Percentiles rank a stretch among this genome's conserved stretches.
Evolutionary conservation across 164 flowering plant genomes (phyloP).

Genomic region (Magnolia kwangsiensis): DNA sequence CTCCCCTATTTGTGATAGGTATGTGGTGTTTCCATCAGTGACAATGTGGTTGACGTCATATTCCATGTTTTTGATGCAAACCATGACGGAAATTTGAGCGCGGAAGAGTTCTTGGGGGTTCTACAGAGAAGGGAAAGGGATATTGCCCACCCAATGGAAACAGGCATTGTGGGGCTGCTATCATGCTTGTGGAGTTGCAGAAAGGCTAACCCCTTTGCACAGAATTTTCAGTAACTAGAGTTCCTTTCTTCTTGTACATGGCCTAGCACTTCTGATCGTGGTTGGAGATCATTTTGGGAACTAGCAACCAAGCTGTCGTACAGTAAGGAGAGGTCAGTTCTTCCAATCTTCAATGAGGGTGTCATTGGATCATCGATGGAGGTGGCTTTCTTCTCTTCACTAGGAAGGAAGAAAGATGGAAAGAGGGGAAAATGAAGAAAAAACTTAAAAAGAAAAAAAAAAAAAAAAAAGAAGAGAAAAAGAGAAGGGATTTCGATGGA

Average conservation of each 20-base stretch:
- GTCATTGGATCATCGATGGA: not conserved
- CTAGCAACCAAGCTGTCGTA: not conserved
- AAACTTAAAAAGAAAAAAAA: not conserved
- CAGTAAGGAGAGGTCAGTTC: not conserved
- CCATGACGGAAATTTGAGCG: constrained; percentile 66
- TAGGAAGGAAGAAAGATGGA: too few relatives aligned
- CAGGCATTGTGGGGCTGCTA: constrained; percentile 47
- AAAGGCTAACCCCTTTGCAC: constrained; percentile 23
- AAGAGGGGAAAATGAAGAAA: too few relatives aligned
- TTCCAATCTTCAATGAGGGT: not conserved
- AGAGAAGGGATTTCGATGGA: not conserved
- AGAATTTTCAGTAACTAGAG: constrained; percentile 21
- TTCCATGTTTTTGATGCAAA: constrained; percentile 79
- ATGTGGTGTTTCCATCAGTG: constrained; percentile 67
- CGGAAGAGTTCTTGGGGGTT: constrained; percentile 73
- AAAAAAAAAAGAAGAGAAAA: too few relatives aligned
- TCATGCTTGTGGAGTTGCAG: constrained; percentile 51
- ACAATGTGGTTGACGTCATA: constrained; percentile 64
- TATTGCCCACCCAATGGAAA: constrained; percentile 45
- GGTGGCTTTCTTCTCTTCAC: not conserved
- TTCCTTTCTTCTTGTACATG: not conserved
- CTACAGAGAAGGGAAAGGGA: constrained; percentile 63
- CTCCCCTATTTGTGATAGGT: constrained; percentile 41
- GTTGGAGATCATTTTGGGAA: not conserved
- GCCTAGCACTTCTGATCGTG: not conserved